A percentile compares a stretch with the other conserved stretches of the same genome.
These are phyloP conservation scores for Leccinum subtestaceum DNA, from an alignment of 768 basidiomycete species.

Conservation along the genomic window DNA sequence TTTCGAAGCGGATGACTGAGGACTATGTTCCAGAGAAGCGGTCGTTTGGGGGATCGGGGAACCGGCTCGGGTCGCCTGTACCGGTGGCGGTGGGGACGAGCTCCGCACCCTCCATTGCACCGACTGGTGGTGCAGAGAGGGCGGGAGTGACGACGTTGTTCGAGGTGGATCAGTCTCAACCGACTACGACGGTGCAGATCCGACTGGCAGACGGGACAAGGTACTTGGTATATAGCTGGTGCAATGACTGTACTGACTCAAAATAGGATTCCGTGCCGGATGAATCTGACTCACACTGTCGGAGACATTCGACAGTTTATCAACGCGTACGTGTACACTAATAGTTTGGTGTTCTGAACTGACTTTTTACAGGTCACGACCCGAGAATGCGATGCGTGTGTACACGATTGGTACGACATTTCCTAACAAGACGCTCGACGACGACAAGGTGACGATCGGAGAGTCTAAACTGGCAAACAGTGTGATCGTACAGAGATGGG, in stretches of 20 bases:
- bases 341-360: not conserved
- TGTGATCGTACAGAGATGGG: slow-evolving; percentile 82
- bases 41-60: slow-evolving; percentile 70
- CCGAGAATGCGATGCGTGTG: slow-evolving; percentile 55
- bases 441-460: slow-evolving; percentile 64
- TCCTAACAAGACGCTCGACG: slow-evolving; percentile 71
- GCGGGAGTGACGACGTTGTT: too few species aligned
- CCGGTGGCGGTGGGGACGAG: slow-evolving; percentile 33
- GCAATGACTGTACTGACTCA: not conserved
- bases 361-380: slow-evolving; percentile 52
- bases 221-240: slow-evolving; percentile 58
- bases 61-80: slow-evolving; percentile 78
- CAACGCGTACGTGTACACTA: slow-evolving; percentile 57
- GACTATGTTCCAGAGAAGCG: slow-evolving; percentile 63
- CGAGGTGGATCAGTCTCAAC: slow-evolving; percentile 58
- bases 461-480: slow-evolving; percentile 73
- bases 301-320: slow-evolving; percentile 83
- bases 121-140: too few species aligned
- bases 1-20: slow-evolving; percentile 66
- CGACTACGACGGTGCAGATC: slow-evolving; percentile 88
- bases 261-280: slow-evolving; percentile 69
- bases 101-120: too few species aligned
- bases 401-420: slow-evolving; percentile 90
- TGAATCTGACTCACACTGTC: slow-evolving; percentile 91
- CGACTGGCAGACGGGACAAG: slow-evolving; percentile 88